Base-by-base conservation (phyloP, 164 flowering plant genomes). In the Kalanchoe fedtschenkoi region DNA sequence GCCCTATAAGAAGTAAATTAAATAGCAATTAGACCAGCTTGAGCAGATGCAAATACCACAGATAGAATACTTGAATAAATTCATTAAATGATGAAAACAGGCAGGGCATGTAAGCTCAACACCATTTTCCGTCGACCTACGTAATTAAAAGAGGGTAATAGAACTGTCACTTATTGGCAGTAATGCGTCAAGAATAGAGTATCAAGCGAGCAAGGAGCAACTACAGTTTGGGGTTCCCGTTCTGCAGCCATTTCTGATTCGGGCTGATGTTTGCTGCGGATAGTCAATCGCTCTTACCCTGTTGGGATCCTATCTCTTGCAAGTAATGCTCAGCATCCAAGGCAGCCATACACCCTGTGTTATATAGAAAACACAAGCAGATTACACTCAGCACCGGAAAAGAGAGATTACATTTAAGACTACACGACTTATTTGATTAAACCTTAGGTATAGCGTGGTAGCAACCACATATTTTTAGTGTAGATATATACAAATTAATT, bases 331-430 rank as follows among this genome's bases (percentile, higher is more conserved):
- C 98, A 34, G 98, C 97, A 17, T 91, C 97, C 74, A 91, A 67
- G 0, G 97, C 97, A 53, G 97, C 97, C 93, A 91, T 91, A 76
- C 97, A 91, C 38, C 97, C 97, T 91, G 79, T 47, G 30, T 47
- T 44, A 44, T 26, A 42, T 46, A 47, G 19, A 47, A 3, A 37
- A 10, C 55, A 24, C 30, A 22, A 47, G 30, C 13, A 13, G 13
- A 30, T 47, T 24, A 11, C 51, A 42, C 16, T 5, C 10, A 24
- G 33, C 39, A 60, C 11, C n/a, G 44, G 21, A 38, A 22, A 38
- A 8, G 26, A 60, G 13, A 60, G 10, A 35, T 22, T 21, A 22
- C 37, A 60, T 39, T 19, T 10, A 38, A n/a, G n/a, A n/a, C n/a
- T 15, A 38, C 62, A 19, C 0, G 21, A 21, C 8, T 13, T n/a